Percentiles rank a stretch among this genome's conserved stretches.
phyloP scores from a whole-genome alignment of 306 rosid genomes.

The Vigna unguiculata region DNA sequence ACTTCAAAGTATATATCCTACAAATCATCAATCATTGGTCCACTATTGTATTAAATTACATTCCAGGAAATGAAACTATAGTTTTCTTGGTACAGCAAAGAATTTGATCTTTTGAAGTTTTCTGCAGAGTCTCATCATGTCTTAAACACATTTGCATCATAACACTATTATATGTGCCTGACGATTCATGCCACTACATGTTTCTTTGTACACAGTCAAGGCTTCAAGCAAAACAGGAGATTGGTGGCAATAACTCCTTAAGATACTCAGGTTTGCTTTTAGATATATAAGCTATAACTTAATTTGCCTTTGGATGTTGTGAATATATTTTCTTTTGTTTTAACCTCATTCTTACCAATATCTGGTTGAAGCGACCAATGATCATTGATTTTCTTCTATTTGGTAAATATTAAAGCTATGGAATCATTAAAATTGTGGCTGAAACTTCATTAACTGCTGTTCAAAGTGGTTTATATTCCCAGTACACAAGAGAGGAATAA shows the following conservation, averaged over 20 bases:
- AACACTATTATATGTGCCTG: slow-evolving; percentile 6
- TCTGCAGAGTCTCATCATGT: not conserved
- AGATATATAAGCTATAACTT: not conserved
- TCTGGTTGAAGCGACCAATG: not conserved
- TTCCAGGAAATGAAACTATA: not conserved
- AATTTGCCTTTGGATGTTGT: slow-evolving; percentile 14
- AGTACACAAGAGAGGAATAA: not conserved
- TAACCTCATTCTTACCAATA: not conserved
- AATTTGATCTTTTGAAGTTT: slow-evolving; percentile 29
- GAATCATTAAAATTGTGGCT: slow-evolving; percentile 7
- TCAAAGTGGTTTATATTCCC: not conserved
- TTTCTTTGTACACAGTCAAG: slow-evolving; percentile 72
- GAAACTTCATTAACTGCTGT: slow-evolving; percentile 8
- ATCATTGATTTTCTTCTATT: not conserved
- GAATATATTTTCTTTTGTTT: not conserved
- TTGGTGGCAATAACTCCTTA: slow-evolving; percentile 71
- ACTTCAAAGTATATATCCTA: not conserved
- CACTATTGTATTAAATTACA: not conserved
- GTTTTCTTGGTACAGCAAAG: slow-evolving; percentile 11
- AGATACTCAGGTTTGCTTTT: slow-evolving; percentile 86
- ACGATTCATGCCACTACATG: slow-evolving; percentile 17
- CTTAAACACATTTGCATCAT: not conserved
- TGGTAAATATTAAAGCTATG: not conserved
- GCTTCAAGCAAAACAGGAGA: slow-evolving; percentile 92
- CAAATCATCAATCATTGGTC: slow-evolving; percentile 11